A percentile compares a stretch with the other conserved stretches of the same genome.
These are phyloP conservation scores for Rhypophila decipiens DNA, from an alignment of 495 filamentous ascomycete genomes.

Conservation along the genomic window DNA sequence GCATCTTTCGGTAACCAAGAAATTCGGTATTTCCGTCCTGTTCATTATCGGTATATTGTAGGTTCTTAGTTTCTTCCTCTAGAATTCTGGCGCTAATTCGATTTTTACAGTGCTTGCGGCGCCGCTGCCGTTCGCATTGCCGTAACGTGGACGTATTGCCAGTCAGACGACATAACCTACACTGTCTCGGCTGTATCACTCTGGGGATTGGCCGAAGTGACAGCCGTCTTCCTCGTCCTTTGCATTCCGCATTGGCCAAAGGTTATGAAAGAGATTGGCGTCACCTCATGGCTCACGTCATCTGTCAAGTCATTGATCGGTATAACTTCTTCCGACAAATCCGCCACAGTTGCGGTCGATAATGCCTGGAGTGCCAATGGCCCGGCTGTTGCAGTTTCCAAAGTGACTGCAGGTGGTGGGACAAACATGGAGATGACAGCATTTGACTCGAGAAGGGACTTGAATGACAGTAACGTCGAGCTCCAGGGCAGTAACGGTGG, in stretches of 20 bases:
- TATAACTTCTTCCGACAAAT: background rate
- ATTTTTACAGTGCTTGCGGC: background rate
- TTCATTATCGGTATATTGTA: constrained; percentile 36
- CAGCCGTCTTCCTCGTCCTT: background rate
- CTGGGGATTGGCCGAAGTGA: constrained; percentile 12
- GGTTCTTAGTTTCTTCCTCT: constrained; percentile 3
- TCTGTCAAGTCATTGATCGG: background rate
- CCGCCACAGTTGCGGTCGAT: background rate
- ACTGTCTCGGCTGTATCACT: background rate
- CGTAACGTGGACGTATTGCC: constrained; percentile 20
- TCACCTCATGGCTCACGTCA: background rate
- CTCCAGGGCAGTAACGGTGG: background rate
- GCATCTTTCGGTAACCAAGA: constrained; percentile 22
- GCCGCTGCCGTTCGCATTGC: background rate
- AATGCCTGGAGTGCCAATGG: background rate
- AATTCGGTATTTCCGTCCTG: constrained; percentile 26
- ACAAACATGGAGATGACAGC: background rate
- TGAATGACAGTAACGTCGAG: background rate
- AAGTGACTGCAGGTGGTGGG: no score
- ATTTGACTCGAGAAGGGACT: background rate
- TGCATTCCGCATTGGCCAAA: background rate
- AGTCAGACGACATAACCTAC: background rate
- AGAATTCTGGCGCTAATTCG: background rate
- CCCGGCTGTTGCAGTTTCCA: no score
- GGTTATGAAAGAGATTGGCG: background rate